Conservation (phyloP, 2,329 filamentous ascomycete species). For the Malbranchea zuffiana region DNA sequence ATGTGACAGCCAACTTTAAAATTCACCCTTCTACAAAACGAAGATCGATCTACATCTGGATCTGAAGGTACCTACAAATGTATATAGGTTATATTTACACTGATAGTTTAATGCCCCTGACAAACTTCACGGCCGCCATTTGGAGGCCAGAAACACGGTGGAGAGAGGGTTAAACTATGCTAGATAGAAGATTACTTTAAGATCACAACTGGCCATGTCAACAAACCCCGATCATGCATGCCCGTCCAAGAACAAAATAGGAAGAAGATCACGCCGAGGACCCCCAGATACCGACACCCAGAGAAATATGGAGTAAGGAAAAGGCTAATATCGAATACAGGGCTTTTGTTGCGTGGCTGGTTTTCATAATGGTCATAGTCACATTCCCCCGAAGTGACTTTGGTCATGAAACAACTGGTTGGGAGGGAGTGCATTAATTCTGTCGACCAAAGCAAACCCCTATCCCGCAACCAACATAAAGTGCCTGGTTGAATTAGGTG, state of each 20-base stretch:
- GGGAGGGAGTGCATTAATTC: slow-evolving; percentile 1
- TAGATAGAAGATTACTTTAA: slow-evolving; percentile 9
- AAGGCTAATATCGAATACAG: slow-evolving; percentile 10
- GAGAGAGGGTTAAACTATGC: neutral
- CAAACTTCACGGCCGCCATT: too few relatives aligned
- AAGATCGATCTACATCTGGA: too few relatives aligned
- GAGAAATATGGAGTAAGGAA: slow-evolving; percentile 11
- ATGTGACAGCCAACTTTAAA: too few relatives aligned
- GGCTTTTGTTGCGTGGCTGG: slow-evolving; percentile 2
- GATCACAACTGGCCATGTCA: slow-evolving; percentile 10
- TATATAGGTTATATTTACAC: too few relatives aligned
- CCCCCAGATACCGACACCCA: slow-evolving; percentile 11
- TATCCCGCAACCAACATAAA: slow-evolving; percentile 6
- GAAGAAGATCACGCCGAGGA: slow-evolving; percentile 8
- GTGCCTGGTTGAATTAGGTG: slow-evolving; percentile 8
- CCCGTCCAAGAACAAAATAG: slow-evolving; percentile 12
- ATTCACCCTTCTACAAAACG: too few relatives aligned
- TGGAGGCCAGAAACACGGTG: too few relatives aligned
- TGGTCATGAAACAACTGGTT: slow-evolving; percentile 7
- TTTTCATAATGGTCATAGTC: slow-evolving; percentile 9
- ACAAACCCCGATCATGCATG: slow-evolving; percentile 15
- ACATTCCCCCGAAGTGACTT: slow-evolving; percentile 8
- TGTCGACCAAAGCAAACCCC: neutral
- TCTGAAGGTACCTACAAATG: too few relatives aligned
- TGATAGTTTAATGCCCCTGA: too few relatives aligned